A percentile compares a stretch with the other conserved stretches of the same genome.
Evolutionary conservation across 2,329 filamentous ascomycete genomes (phyloP).

Genomic region (Xylaria sp.): DNA sequence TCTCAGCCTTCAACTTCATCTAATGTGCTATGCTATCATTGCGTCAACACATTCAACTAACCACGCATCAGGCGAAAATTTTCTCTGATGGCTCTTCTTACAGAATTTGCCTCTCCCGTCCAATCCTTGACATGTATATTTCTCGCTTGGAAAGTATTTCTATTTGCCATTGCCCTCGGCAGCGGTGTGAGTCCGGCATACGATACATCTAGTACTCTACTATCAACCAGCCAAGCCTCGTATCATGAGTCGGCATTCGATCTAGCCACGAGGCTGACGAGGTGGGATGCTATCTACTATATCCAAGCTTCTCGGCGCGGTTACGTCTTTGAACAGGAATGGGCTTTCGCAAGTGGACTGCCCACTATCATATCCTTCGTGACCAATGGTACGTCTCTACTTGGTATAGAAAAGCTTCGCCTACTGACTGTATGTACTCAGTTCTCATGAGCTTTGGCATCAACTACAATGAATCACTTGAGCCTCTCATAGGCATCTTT

Average conservation of each 20-base stretch:
- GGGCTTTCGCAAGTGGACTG: slow-evolving; percentile 75
- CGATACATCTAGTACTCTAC: slow-evolving; percentile 77
- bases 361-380: slow-evolving; percentile 56
- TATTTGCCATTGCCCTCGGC: slow-evolving; percentile 69
- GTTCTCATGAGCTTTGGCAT: slow-evolving; percentile 44
- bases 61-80: slow-evolving; percentile 5
- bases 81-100: slow-evolving; percentile 39
- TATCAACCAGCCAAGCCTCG: slow-evolving; percentile 55
- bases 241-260: slow-evolving; percentile 48
- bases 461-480: slow-evolving; percentile 42
- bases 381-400: slow-evolving; percentile 45
- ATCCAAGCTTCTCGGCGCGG: slow-evolving; percentile 69
- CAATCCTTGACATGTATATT: slow-evolving; percentile 57
- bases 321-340: slow-evolving; percentile 82
- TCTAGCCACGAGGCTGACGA: slow-evolving; percentile 67
- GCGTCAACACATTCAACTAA: neutral
- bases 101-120: slow-evolving; percentile 32
- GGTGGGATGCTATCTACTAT: slow-evolving; percentile 88
- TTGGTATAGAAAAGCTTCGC: slow-evolving; percentile 1
- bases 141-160: slow-evolving; percentile 71
- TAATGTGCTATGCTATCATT: neutral
- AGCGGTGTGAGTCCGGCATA: slow-evolving; percentile 70
- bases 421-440: slow-evolving; percentile 29
- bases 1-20: neutral
- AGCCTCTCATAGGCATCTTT: slow-evolving; percentile 67